Evolutionary conservation across 768 basidiomycete species (phyloP).

Genomic region (Phylloporus sp.): DNA sequence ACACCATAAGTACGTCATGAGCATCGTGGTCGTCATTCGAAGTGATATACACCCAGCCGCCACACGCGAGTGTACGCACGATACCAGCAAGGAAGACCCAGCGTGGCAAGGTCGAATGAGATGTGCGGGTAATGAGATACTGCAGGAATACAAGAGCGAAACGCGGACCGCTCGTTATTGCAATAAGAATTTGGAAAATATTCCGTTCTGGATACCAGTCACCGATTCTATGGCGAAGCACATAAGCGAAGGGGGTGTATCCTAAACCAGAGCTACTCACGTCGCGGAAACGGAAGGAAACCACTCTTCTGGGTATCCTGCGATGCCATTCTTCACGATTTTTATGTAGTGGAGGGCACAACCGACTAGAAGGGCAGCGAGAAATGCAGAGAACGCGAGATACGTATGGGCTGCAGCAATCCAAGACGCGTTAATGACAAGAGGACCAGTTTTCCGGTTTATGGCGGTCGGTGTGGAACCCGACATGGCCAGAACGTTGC

Average conservation of each 20-base stretch:
- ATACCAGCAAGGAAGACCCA: conserved; percentile 60
- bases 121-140: conserved; percentile 52
- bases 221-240: conserved; percentile 58
- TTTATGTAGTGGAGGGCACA: conserved; percentile 73
- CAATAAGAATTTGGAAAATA: conserved; percentile 84
- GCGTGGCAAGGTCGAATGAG: conserved; percentile 41
- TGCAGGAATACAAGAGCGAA: conserved; percentile 62
- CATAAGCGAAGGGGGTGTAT: not conserved
- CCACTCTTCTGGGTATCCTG: conserved; percentile 84
- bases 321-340: conserved; percentile 81
- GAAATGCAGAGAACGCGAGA: conserved; percentile 64
- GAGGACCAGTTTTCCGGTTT: conserved; percentile 7
- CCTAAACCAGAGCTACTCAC: conserved; percentile 37
- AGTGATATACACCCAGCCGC: conserved; percentile 91
- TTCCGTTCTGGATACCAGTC: conserved; percentile 89
- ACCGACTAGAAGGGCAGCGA: conserved; percentile 58
- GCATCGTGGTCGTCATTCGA: conserved; percentile 77
- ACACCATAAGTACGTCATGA: conserved; percentile 87
- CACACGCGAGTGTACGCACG: conserved; percentile 74
- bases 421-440: conserved; percentile 43
- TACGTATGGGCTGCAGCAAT: conserved; percentile 63
- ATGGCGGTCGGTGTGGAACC: conserved; percentile 1
- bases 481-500: conserved; percentile 11
- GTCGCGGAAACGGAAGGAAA: conserved; percentile 88
- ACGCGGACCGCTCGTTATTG: conserved; percentile 80